phyloP scores from a whole-genome alignment of 805 yeast genomes.

The Sungouiella blattae region DNA sequence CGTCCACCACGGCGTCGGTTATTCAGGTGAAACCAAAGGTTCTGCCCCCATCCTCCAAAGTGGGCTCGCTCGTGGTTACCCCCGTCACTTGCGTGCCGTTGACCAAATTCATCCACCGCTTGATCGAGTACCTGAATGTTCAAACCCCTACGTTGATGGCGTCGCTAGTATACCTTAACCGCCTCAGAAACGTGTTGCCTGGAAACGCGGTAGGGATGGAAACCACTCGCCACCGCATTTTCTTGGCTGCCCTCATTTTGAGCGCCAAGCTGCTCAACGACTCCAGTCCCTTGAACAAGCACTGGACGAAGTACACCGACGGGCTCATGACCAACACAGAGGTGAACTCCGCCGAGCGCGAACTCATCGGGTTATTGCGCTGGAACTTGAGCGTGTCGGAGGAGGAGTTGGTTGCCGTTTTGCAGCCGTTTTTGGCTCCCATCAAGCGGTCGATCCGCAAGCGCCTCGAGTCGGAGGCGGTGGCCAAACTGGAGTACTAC shows the following conservation, averaged over 20 bases:
- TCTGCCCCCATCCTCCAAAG: conserved; percentile 4
- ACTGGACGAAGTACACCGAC: conserved; percentile 91
- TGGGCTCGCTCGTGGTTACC: conserved; percentile 22
- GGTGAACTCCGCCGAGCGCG: conserved; percentile 89
- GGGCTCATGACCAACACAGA: conserved; percentile 76
- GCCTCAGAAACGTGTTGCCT: conserved; percentile 75
- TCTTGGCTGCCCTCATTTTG: conserved; percentile 80
- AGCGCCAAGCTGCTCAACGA: conserved; percentile 94
- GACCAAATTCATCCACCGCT: conserved; percentile 61
- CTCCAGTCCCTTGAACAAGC: conserved; percentile 91
- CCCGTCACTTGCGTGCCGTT: conserved; percentile 31
- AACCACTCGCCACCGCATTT: conserved; percentile 90
- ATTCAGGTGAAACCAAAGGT: conserved; percentile 46
- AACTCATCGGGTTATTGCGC: conserved; percentile 72
- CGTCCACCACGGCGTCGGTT: conserved; percentile 54
- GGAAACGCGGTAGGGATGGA: conserved; percentile 87
- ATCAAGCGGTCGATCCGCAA: conserved; percentile 44
- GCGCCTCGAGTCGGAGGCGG: conserved; percentile 10
- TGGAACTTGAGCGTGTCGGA: conserved; percentile 79
- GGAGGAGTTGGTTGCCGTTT: conserved; percentile 63
- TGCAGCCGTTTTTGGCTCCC: conserved; percentile 72
- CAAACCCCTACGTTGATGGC: conserved; percentile 96
- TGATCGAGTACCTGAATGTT: conserved; percentile 81
- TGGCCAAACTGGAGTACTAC: conserved; percentile 15
- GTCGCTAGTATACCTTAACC: conserved; percentile 75